Percentiles rank a stretch among this genome's conserved stretches.
These are phyloP conservation scores for Triglochin maritima DNA, from an alignment of 106 monocot species.

Conservation along the genomic window DNA sequence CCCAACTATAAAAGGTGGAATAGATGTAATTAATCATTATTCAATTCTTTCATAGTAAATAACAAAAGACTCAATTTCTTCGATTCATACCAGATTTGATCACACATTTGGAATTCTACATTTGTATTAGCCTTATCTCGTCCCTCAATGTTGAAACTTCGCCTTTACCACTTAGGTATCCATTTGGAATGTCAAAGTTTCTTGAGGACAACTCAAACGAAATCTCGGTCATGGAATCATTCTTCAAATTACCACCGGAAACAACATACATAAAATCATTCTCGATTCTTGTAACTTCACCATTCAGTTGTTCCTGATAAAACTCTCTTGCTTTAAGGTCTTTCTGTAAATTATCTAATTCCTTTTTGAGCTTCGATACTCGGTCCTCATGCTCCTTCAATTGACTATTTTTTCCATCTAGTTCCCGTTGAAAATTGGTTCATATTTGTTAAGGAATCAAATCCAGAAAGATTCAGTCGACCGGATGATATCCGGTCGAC, in stretches of 20 bases:
- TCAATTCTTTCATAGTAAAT: too few species aligned
- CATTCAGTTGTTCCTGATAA: slow-evolving; percentile 71
- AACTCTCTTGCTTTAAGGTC: slow-evolving; percentile 67
- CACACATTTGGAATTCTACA: too few species aligned
- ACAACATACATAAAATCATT: slow-evolving; percentile 60
- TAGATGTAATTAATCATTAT: too few species aligned
- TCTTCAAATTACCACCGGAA: slow-evolving; percentile 34
- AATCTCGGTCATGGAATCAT: slow-evolving; percentile 35
- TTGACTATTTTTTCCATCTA: slow-evolving; percentile 60
- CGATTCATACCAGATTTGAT: too few species aligned
- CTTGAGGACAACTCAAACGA: slow-evolving; percentile 61
- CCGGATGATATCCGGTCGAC: too few species aligned
- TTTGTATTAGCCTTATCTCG: slow-evolving; percentile 72
- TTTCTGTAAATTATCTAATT: slow-evolving; percentile 59
- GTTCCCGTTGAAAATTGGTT: too few species aligned
- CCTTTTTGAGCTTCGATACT: slow-evolving; percentile 52
- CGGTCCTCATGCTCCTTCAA: slow-evolving; percentile 62
- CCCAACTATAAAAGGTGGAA: too few species aligned
- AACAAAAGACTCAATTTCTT: too few species aligned
- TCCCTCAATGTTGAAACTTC: slow-evolving; percentile 68
- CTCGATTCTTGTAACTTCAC: slow-evolving; percentile 66
- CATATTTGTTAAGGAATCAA: too few species aligned
- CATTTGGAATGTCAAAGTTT: slow-evolving; percentile 55
- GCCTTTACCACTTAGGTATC: slow-evolving; percentile 51
- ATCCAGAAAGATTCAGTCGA: too few species aligned